Evolutionary conservation across 305 asterid genomes (phyloP).

Genomic region (Petunia hybrid): DNA sequence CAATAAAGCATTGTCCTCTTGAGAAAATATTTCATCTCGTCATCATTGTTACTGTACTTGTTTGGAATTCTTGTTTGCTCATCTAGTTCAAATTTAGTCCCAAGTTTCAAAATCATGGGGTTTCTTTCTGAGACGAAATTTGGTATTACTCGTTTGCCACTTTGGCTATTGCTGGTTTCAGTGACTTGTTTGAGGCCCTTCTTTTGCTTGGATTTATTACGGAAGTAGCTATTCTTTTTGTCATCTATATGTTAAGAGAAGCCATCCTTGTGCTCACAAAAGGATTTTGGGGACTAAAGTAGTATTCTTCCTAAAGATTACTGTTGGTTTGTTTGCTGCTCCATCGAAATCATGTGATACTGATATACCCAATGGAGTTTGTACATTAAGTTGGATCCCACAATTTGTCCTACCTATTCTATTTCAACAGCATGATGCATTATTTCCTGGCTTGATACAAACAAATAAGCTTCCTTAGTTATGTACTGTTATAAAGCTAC

Average conservation of each 20-base stretch:
- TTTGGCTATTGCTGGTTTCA: slow-evolving; percentile 22
- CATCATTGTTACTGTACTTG: background rate
- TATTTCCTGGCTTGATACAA: slow-evolving; percentile 3
- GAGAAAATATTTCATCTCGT: background rate
- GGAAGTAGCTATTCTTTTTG: background rate
- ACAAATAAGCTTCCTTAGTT: slow-evolving; percentile 3
- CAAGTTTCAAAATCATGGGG: slow-evolving; percentile 12
- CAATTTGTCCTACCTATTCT: slow-evolving; percentile 1
- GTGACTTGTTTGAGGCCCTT: background rate
- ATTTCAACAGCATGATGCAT: slow-evolving; percentile 11
- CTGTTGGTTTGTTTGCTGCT: slow-evolving; percentile 13
- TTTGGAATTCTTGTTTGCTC: background rate
- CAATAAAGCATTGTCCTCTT: slow-evolving; percentile 2
- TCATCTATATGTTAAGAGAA: background rate
- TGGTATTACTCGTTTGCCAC: slow-evolving; percentile 6
- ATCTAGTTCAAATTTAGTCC: slow-evolving; percentile 1
- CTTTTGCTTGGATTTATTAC: slow-evolving; percentile 5
- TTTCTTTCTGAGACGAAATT: background rate
- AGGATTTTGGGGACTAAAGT: background rate
- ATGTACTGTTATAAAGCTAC: background rate
- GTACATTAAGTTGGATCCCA: background rate
- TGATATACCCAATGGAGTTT: background rate
- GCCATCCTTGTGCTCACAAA: background rate
- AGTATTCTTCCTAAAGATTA: background rate
- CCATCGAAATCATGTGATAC: background rate